Evolutionary conservation across 2,329 filamentous ascomycete genomes (phyloP), one percentile per base, ranked within the genome.

Genomic region (Aspergillus uvarum): DNA sequence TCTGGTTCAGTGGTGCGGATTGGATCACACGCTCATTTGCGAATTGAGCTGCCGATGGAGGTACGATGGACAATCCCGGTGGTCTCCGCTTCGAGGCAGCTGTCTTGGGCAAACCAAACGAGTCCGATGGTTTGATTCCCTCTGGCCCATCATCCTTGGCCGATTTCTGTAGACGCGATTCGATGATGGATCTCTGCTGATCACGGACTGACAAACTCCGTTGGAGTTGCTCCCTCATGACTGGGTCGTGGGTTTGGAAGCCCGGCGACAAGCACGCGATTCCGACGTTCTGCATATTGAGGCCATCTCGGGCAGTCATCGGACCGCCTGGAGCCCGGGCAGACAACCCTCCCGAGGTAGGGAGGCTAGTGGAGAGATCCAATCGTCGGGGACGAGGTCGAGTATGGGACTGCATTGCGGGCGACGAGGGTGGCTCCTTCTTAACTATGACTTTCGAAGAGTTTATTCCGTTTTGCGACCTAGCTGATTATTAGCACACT

Each of bases 21-120:
- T 99, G 95, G 62, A 99, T 96, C 38, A 98, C 92, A 68, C 95
- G 86, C 81, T 99, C 95, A 71, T 92, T 88, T 68, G 93, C 91
- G 72, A 98, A 98, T 63, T 93, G 89, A 68, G 95, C 88, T 65
- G 96, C 92, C 5, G 92, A 92, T 1, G 95, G 95, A 26, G 95
- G 90, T n/a, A 96, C 90, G 67, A 99, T 99, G 59, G 92, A 96
- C 52, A 99, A 82, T 49, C 93, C 93, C 44, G 95, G 95, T 60
- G 87, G 85, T 75, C 71, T 88, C 84, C 67, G 82, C 76, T 73
- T 76, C 35, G 70, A 71, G 60, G 57, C 83, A 79, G 68, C 79
- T 78, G 62, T 70, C 66, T 67, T 72, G 58, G 73, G 65, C 58
- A 72, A 57, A 19, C 73, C 74, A 61, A 79, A 76, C 21, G 79